Percentiles rank a stretch among this genome's conserved stretches.
Conservation (phyloP, 805 yeast species). For the Myxozyma geophila region DNA sequence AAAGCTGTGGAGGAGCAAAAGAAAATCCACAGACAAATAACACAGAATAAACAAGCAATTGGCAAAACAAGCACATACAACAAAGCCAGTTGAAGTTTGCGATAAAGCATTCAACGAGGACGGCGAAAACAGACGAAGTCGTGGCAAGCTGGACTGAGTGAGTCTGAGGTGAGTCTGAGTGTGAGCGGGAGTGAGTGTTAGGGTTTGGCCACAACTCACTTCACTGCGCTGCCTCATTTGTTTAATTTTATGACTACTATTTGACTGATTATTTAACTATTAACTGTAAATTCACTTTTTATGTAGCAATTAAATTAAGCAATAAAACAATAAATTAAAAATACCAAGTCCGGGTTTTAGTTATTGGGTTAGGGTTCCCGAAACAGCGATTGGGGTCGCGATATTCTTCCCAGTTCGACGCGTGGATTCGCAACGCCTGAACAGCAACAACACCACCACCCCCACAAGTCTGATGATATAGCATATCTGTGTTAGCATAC, state of each 20-base stretch:
- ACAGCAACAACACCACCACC: too few species aligned
- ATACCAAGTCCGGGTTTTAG: background rate
- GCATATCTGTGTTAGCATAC: background rate
- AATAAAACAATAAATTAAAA: too few species aligned
- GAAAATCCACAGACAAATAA: background rate
- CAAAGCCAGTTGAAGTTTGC: background rate
- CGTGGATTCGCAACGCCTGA: background rate
- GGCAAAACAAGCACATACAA: background rate
- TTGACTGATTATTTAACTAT: too few species aligned
- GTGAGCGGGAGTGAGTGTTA: background rate
- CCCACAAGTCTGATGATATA: background rate
- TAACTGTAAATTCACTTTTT: too few species aligned
- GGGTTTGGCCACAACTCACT: background rate
- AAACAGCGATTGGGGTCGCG: background rate
- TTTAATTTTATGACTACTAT: too few species aligned
- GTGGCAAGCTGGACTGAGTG: background rate
- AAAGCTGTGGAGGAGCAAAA: background rate
- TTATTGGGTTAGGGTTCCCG: conserved; percentile 10
- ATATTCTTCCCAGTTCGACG: conserved; percentile 20
- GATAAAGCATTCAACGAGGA: background rate
- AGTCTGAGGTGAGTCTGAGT: too few species aligned
- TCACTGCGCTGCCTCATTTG: background rate
- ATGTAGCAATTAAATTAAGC: too few species aligned
- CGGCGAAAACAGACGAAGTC: conserved; percentile 1
- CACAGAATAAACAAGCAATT: background rate